Evolutionary conservation across 2,329 filamentous ascomycete genomes (phyloP).

Genomic region (Ophiostoma australiae): DNA sequence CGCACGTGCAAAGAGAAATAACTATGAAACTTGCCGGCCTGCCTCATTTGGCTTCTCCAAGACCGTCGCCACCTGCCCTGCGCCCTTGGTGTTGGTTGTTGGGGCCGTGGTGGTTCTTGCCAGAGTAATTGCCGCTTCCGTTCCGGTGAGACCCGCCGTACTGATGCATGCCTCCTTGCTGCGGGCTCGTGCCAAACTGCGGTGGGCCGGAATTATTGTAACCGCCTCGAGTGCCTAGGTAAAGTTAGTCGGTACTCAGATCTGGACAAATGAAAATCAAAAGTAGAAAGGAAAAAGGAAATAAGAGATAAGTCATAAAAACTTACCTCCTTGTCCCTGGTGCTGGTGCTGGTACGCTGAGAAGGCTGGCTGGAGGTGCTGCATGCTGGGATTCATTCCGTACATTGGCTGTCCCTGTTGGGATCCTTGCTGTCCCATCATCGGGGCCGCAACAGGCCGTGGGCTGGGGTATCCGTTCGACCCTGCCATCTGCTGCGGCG

Average conservation of each 20-base stretch:
- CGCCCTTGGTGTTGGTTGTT: slow-evolving; percentile 28
- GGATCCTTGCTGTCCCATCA: slow-evolving; percentile 94
- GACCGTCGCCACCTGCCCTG: not conserved
- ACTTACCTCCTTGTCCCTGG: slow-evolving; percentile 61
- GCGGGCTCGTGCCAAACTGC: slow-evolving; percentile 61
- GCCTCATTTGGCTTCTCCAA: slow-evolving; percentile 15
- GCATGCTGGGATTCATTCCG: slow-evolving; percentile 70
- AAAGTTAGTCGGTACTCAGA: not conserved
- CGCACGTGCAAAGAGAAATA: not conserved
- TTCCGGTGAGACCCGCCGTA: slow-evolving; percentile 57
- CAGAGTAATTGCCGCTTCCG: slow-evolving; percentile 48
- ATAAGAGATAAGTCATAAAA: not conserved
- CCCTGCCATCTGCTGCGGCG: slow-evolving; percentile 57
- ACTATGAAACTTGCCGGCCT: not conserved
- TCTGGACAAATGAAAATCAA: not conserved
- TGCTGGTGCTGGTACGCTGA: slow-evolving; percentile 51
- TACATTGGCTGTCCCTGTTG: slow-evolving; percentile 80
- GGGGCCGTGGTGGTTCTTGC: slow-evolving; percentile 46
- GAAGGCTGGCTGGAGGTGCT: slow-evolving; percentile 71
- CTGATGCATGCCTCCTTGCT: slow-evolving; percentile 53
- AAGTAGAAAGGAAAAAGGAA: not conserved
- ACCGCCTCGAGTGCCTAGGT: slow-evolving; percentile 47
- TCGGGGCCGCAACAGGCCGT: slow-evolving; percentile 63
- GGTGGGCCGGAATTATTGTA: slow-evolving; percentile 56
- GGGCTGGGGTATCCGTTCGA: slow-evolving; percentile 84